These are phyloP conservation scores for Penicillium capsulatum DNA, from an alignment of 2,329 filamentous ascomycete species.

Conservation along the genomic window DNA sequence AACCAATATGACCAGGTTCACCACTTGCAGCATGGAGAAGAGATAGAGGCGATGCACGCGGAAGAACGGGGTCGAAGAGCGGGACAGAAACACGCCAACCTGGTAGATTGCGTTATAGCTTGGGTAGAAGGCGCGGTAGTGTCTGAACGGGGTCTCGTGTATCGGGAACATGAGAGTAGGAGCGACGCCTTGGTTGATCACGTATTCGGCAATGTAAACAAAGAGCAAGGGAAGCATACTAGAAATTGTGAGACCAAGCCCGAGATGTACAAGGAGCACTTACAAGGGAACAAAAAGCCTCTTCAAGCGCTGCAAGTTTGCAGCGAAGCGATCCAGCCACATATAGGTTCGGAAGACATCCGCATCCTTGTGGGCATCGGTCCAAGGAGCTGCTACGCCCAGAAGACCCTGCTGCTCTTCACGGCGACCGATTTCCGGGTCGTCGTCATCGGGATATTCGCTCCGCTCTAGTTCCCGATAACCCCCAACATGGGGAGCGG, in stretches of 20 bases:
- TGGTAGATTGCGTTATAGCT: constrained; percentile 95
- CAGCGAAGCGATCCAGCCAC: constrained; percentile 40
- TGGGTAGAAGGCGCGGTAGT: constrained; percentile 86
- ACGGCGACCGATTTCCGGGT: constrained; percentile 17
- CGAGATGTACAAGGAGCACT: constrained; percentile 17
- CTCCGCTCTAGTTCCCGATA: constrained; percentile 54
- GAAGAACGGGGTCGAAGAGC: constrained; percentile 83
- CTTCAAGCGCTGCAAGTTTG: constrained; percentile 61
- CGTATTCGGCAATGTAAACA: constrained; percentile 95
- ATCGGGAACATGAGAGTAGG: constrained; percentile 88
- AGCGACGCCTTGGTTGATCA: constrained; percentile 90
- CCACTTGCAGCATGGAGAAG: constrained; percentile 75
- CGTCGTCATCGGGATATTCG: constrained; percentile 36
- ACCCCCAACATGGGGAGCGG: constrained; percentile 41
- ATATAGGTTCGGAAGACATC: constrained; percentile 8
- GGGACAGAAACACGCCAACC: constrained; percentile 88
- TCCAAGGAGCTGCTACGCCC: constrained; percentile 16
- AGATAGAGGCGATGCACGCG: constrained; percentile 76
- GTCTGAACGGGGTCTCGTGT: constrained; percentile 66
- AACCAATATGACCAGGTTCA: constrained; percentile 69
- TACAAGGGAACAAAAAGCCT: constrained; percentile 69
- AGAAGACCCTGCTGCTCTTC: constrained; percentile 33
- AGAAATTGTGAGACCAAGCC: background rate
- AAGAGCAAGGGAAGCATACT: constrained; percentile 85
- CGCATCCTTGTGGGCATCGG: constrained; percentile 18